Conservation (phyloP, 2,329 filamentous ascomycete genomes). For the Cercospora zeae-maydis region DNA sequence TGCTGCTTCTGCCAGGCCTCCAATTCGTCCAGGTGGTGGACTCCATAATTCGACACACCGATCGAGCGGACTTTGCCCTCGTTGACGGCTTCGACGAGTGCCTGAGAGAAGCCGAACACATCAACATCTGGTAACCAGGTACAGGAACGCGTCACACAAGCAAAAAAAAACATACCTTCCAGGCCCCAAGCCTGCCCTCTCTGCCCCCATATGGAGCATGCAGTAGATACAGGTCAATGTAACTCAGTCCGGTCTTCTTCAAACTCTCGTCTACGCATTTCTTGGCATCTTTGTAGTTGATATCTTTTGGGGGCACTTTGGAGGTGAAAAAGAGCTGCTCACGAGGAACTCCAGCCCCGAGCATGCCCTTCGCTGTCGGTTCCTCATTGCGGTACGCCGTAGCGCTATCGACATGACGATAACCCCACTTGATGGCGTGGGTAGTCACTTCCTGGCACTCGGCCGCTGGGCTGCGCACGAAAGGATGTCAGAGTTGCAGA, state of each 20-base stretch:
- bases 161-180: slow-evolving; percentile 33
- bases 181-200: slow-evolving; percentile 49
- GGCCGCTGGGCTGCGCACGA: slow-evolving; percentile 44
- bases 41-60: slow-evolving; percentile 55
- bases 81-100: slow-evolving; percentile 52
- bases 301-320: slow-evolving; percentile 52
- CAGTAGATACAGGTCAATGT: slow-evolving; percentile 48
- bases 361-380: slow-evolving; percentile 53
- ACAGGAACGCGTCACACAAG: not conserved
- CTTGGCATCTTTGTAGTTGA: slow-evolving; percentile 63
- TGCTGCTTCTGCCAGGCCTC: slow-evolving; percentile 50
- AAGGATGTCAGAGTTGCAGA: not conserved
- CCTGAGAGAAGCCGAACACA: slow-evolving; percentile 33
- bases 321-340: slow-evolving; percentile 60
- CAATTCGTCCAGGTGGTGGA: slow-evolving; percentile 54
- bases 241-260: slow-evolving; percentile 52
- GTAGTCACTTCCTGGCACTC: slow-evolving; percentile 56
- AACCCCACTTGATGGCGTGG: slow-evolving; percentile 55
- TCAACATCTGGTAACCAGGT: not conserved
- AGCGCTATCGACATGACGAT: slow-evolving; percentile 60
- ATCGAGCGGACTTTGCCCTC: slow-evolving; percentile 52
- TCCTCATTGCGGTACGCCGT: slow-evolving; percentile 57
- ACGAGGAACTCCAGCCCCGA: slow-evolving; percentile 51
- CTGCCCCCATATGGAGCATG: slow-evolving; percentile 54
- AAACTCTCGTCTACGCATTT: slow-evolving; percentile 62